Base-by-base conservation (phyloP, 306 rosid species). In the Dicorynia guianensis region DNA sequence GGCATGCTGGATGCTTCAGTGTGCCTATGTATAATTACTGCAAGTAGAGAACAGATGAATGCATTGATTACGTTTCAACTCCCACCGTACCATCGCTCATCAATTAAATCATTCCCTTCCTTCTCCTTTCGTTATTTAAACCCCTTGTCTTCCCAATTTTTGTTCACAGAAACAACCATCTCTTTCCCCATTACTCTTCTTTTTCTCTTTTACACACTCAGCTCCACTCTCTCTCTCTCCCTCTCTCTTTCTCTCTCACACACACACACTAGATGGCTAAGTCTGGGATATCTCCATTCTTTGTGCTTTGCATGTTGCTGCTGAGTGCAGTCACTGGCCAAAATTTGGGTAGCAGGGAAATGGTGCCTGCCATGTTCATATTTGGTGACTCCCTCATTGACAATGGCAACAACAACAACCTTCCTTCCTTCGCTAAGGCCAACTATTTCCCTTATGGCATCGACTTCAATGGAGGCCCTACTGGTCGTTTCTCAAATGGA, bases 341-440 rank as follows among this genome's bases (percentile, higher is more conserved):
- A 81, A 56, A 46, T 67, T 57, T 44, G 8, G 50, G 49, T 17
- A 63, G 82, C 11, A 19, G 69, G 20, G 93, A 85, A 75, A 46
- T 79, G 89, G 96, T 95, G 50, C 98, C 98, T 2, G 98, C 97
- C 63, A 84, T 95, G 96, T 92, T 95, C 85, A 53, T 95, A 38
- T 95, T 95, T 56, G 98, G 97, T 55, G 98, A 95, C 86, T 92
- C 97, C 46, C 93, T 95, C 54, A 89, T 95, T 47, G 97, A 95
- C 83, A 92, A 90, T 81, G 98, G 98, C 53, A 95, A 95, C 78
- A 95, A 95, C 83, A 95, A 95, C 72, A 74, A 92, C 63, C 83
- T 95, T 46, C 85, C 93, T 50, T 92, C 98, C 19, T 81, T 95
- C 52, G 98, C 98, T 52, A 92, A 95, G 79, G 97, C 97, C 46